phyloP scores from a whole-genome alignment of 305 asterid species.

The Fraxinus sp. region DNA sequence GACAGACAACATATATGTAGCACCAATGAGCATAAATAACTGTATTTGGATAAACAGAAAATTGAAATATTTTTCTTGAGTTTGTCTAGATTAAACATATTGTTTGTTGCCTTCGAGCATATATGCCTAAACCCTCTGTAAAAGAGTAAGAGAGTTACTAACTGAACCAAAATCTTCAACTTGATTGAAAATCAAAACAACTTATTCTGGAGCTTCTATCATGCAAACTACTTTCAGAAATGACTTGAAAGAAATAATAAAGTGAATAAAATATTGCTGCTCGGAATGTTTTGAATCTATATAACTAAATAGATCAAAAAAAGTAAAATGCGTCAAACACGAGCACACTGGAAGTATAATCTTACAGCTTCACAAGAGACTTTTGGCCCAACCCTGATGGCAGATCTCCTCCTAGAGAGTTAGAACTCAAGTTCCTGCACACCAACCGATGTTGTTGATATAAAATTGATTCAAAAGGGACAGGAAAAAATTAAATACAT shows the following conservation, averaged over 20 bases:
- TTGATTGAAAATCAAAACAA: not conserved
- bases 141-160: not conserved
- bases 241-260: not conserved
- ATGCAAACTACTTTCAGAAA: not conserved
- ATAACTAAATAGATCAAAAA: not conserved
- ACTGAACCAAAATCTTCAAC: not conserved
- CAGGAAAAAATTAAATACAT: not conserved
- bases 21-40: not conserved
- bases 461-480: conserved; percentile 5
- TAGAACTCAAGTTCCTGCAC: conserved; percentile 89
- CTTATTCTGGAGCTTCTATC: not conserved
- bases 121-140: not conserved
- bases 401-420: conserved; percentile 68
- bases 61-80: not conserved
- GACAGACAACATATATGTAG: not conserved
- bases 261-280: not conserved
- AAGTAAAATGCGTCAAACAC: not conserved
- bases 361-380: conserved; percentile 97
- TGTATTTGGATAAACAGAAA: not conserved
- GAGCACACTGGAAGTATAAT: conserved; percentile 1
- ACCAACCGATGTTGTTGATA: conserved; percentile 3
- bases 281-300: not conserved
- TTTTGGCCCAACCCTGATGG: conserved; percentile 77
- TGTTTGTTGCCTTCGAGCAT: not conserved
- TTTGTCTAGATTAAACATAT: not conserved